Evolutionary conservation across 345 rosid species (phyloP), one percentile per base, ranked within the genome.

Genomic region (Ceriops tagal): DNA sequence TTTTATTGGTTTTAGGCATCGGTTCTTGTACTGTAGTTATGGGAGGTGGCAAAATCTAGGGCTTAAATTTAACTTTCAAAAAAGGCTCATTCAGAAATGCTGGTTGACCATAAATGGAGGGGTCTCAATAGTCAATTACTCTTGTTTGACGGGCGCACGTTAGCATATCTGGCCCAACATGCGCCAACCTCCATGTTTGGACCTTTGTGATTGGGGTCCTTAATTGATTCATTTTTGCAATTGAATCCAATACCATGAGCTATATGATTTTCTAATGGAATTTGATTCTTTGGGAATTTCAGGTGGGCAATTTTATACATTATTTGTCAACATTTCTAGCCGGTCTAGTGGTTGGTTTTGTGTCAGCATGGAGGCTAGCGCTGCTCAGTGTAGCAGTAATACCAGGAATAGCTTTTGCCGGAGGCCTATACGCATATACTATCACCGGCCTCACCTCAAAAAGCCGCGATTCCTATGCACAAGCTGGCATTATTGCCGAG

Each of bases 251-350:
- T 43, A 3, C 49, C 49, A 11, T 0, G 49, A 43, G 49, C 5
- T 43, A 15, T 43, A 15, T 28, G 21, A 9, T 55, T 58, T 19
- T 69, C 5, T 47, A 28, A 21, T 22, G 6, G 19, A 52, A 13
- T 43, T 10, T 13, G 19, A 13, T 11, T 43, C 18, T 43, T 43
- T 67, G 34, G 66, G 34, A 28, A 64, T 52, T 66, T 80, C 56
- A 96, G 99, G 99, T 96, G 74, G 99, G 99, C 15, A 96, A 96
- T 68, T 96, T 96, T 67, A 92, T 96, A 53, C 99, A 96, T 79
- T 96, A 92, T 73, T 52, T 96, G 72, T 96, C 99, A 26, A 96
- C 99, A 22, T 96, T 96, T 78, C 81, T 96, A 78, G 99, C 99
- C 49, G 99, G 99, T 71, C 77, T 96, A 64, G 99, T 96, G 66